Conservation (phyloP, 2,329 filamentous ascomycete species). For the Sclerotinia minor region DNA sequence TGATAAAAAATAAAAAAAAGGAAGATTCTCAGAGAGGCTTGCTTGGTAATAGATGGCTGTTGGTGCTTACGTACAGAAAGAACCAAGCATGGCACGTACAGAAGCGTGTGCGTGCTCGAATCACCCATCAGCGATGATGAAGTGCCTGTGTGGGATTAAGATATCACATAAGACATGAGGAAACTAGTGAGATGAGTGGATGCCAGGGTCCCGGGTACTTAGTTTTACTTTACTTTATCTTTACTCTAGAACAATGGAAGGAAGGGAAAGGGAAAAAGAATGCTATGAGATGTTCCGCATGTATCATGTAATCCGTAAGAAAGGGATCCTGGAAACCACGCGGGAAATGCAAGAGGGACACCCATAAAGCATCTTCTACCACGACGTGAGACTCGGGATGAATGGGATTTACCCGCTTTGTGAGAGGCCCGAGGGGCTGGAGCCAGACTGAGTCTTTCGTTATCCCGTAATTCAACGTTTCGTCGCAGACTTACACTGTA, state of each 20-base stretch:
- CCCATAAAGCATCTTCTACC: background rate
- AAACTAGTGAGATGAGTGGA: slow-evolving; percentile 18
- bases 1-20: no score
- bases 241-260: slow-evolving; percentile 1
- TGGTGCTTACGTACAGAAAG: slow-evolving; percentile 1
- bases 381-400: slow-evolving; percentile 8
- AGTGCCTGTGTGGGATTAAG: slow-evolving; percentile 11
- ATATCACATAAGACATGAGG: slow-evolving; percentile 22
- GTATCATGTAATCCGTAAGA: slow-evolving; percentile 18
- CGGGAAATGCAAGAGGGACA: slow-evolving; percentile 11
- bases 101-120: slow-evolving; percentile 4
- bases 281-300: slow-evolving; percentile 23
- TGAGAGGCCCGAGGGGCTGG: no score
- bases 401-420: slow-evolving; percentile 10
- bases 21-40: background rate
- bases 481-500: background rate
- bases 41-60: slow-evolving; percentile 3
- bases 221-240: background rate
- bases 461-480: background rate
- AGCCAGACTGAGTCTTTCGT: background rate
- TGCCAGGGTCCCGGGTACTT: background rate
- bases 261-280: background rate
- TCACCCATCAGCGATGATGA: slow-evolving; percentile 7
- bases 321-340: slow-evolving; percentile 23
- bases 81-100: slow-evolving; percentile 9